Base-by-base conservation (phyloP, 1,139 yeast species). In the Taphrina deformans region DNA sequence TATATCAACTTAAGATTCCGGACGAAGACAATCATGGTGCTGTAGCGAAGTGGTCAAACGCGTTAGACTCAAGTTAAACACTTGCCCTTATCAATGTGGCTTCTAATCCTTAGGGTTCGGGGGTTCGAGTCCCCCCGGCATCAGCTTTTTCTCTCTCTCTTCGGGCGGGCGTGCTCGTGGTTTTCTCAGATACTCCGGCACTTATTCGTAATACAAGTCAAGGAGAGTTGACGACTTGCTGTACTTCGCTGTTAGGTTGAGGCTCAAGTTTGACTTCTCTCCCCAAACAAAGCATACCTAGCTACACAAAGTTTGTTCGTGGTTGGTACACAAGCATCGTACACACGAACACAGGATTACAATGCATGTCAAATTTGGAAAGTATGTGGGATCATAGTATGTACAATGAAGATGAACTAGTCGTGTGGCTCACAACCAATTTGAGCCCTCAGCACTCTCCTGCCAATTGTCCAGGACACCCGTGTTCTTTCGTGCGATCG, bases 341-440 rank as follows among this genome's bases (percentile, higher is more conserved):
- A n/a, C n/a, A n/a, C n/a, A n/a, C n/a, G n/a, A n/a, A n/a, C n/a
- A n/a, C n/a, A n/a, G n/a, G n/a, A n/a, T n/a, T n/a, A n/a, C n/a
- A n/a, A n/a, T n/a, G n/a, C n/a, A n/a, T n/a, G n/a, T n/a, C n/a
- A 29, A 29, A 29, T 29, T 6, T 29, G 10, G 33, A 29, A 10
- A 31, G 35, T 18, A 21, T 44, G 48, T 18, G 18, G 41, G 16
- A 35, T 7, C 6, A 35, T 35, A 35, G 40, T 38, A 38, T 38
- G 18, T 38, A 38, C 41, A 38, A 14, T 14, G 41, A 38, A 38
- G 6, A 18, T 38, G 5, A 2, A 31, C 5, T n/a, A n/a, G n/a
- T n/a, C n/a, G n/a, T n/a, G n/a, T n/a, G n/a, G n/a, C n/a, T 53
- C 35, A 53, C 31, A 53, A 41, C 58, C 58, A 53, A 38, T 53